Conservation (phyloP, 2,329 filamentous ascomycete species). For the Hymenoscyphus occultus region DNA sequence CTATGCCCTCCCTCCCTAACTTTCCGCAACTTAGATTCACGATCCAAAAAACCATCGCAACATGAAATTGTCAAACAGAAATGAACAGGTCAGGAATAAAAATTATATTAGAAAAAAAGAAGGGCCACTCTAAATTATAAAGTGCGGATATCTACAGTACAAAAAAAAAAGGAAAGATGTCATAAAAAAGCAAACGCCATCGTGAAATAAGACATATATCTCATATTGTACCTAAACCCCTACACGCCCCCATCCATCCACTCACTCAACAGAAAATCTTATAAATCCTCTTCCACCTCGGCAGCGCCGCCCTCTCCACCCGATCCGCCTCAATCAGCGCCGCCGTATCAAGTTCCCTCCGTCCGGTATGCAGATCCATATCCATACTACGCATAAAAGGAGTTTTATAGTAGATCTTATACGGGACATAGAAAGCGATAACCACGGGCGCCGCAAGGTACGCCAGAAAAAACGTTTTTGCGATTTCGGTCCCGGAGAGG, state of each 20-base stretch:
- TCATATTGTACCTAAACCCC: not conserved
- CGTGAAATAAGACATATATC: not conserved
- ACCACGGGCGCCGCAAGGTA: conserved; percentile 50
- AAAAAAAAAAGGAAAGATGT: too few species aligned
- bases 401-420: conserved; percentile 54
- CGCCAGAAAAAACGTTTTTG: conserved; percentile 53
- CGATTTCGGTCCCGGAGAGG: conserved; percentile 31
- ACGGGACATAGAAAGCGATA: conserved; percentile 49
- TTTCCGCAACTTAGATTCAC: too few species aligned
- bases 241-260: not conserved
- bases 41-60: too few species aligned
- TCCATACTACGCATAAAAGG: conserved; percentile 62
- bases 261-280: conserved; percentile 61
- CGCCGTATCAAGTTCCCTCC: conserved; percentile 76
- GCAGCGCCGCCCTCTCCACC: conserved; percentile 69
- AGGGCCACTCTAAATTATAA: not conserved
- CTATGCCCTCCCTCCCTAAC: too few species aligned
- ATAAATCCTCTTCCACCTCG: conserved; percentile 71
- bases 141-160: not conserved
- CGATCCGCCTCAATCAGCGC: conserved; percentile 75
- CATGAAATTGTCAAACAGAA: too few species aligned
- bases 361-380: conserved; percentile 83
- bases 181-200: not conserved
- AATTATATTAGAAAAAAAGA: too few species aligned
- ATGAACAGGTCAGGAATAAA: too few species aligned